phyloP scores from a whole-genome alignment of 768 basidiomycete genomes.

The Scleroderma bovista region DNA sequence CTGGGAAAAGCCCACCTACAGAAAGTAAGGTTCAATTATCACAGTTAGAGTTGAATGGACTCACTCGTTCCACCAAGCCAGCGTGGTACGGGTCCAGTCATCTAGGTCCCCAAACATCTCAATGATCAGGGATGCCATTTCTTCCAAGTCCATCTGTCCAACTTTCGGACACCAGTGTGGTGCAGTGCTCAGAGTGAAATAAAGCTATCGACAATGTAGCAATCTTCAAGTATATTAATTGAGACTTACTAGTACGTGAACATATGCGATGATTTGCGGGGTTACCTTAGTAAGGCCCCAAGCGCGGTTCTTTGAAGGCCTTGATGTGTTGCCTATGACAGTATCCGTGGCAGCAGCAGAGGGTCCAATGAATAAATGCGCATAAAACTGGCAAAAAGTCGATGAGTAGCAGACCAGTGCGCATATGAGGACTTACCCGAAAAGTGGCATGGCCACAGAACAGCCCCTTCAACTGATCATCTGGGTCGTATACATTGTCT shows the following conservation, averaged over 20 bases:
- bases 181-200: background rate
- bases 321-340: background rate
- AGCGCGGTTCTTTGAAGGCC: background rate
- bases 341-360: background rate
- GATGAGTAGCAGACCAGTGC: background rate
- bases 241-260: background rate
- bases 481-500: background rate
- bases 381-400: background rate
- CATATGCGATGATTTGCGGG: background rate
- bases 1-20: no score
- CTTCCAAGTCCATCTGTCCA: background rate
- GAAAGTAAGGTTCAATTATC: no score
- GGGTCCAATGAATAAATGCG: conserved; percentile 1
- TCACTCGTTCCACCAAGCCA: background rate
- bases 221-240: background rate
- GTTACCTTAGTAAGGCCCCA: background rate
- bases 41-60: no score
- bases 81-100: background rate
- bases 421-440: background rate
- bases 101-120: background rate
- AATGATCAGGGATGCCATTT: background rate
- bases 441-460: background rate
- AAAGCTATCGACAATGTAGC: background rate
- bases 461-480: background rate
- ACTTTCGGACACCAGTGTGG: background rate